phyloP scores from a whole-genome alignment of 805 yeast genomes.

The Schwanniomyces vanrijiae region DNA sequence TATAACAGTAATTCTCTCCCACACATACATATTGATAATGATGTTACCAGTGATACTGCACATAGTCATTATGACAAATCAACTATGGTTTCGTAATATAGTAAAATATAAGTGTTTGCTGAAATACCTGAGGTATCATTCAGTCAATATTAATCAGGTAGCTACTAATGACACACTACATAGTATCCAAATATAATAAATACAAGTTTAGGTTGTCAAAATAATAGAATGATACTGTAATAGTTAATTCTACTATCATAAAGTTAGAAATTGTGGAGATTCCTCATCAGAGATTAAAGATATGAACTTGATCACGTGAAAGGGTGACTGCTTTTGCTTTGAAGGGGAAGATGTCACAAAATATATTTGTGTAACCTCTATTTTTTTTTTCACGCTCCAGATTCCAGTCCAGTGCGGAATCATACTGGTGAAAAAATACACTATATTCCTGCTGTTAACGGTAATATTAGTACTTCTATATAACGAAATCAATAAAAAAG shows the following conservation, averaged over 20 bases:
- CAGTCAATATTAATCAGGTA: too few relatives aligned
- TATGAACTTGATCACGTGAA: conserved; percentile 1
- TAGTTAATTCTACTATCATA: neutral
- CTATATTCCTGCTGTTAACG: neutral
- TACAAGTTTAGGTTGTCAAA: too few relatives aligned
- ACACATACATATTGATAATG: neutral
- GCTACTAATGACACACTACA: neutral
- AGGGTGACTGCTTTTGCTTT: neutral
- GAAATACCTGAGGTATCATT: too few relatives aligned
- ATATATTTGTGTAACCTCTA: neutral
- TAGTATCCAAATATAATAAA: too few relatives aligned
- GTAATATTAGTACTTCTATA: conserved; percentile 1
- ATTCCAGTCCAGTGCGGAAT: neutral
- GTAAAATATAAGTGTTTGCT: too few relatives aligned
- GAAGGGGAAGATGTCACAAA: neutral
- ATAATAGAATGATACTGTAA: too few relatives aligned
- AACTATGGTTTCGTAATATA: neutral
- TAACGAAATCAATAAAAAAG: neutral
- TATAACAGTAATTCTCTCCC: neutral
- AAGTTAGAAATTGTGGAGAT: neutral
- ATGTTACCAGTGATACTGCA: conserved; percentile 1
- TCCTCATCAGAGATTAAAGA: neutral
- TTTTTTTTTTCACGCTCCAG: neutral
- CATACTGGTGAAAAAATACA: neutral
- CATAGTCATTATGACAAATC: neutral